phyloP scores from a whole-genome alignment of 352 stramenopile species.

The Saprolegnia parasitica region DNA sequence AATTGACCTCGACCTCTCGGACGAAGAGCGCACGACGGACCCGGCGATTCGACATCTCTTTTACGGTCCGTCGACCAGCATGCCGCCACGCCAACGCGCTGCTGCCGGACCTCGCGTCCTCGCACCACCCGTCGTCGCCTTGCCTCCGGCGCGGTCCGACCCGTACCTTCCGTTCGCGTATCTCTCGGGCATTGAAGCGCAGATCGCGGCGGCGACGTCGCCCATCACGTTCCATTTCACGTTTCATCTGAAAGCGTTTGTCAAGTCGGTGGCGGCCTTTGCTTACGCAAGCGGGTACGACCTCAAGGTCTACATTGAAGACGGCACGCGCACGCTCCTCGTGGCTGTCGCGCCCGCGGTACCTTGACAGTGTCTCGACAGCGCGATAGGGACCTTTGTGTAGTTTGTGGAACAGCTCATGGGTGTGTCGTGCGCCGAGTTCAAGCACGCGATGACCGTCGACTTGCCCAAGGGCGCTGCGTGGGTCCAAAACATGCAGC shows the following conservation, averaged over 20 bases:
- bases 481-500: constrained; percentile 74
- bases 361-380: constrained; percentile 20
- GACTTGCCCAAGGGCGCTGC: constrained; percentile 48
- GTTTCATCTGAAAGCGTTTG: constrained; percentile 50
- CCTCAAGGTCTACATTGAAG: constrained; percentile 68
- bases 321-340: constrained; percentile 45
- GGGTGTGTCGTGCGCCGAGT: constrained; percentile 63
- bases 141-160: background rate
- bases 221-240: constrained; percentile 29
- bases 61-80: constrained; percentile 4
- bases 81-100: background rate
- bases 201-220: background rate
- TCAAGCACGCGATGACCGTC: constrained; percentile 62
- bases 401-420: constrained; percentile 64
- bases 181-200: constrained; percentile 23
- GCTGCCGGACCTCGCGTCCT: too few relatives aligned
- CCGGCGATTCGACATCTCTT: constrained; percentile 22
- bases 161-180: constrained; percentile 34
- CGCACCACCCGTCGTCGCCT: background rate
- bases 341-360: constrained; percentile 15
- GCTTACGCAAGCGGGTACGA: constrained; percentile 74
- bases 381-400: constrained; percentile 14
- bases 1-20: constrained; percentile 10
- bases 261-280: constrained; percentile 81
- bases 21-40: constrained; percentile 27